Conservation (phyloP, 441 rosid species). For the Euphorbia celastroides region DNA sequence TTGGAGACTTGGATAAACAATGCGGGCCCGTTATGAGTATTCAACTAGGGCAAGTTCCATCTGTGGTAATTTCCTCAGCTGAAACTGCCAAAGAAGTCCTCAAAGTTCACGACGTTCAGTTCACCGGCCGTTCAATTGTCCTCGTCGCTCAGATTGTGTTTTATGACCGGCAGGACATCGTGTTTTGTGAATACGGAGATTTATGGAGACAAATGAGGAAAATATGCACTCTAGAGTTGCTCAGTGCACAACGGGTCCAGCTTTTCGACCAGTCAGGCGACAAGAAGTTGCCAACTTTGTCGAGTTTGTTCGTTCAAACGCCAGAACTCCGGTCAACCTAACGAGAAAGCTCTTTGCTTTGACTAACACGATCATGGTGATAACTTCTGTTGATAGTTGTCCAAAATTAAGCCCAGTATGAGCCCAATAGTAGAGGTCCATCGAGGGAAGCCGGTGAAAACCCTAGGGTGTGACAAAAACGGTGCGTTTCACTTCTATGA, state of each 20-base stretch:
- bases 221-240: constrained; percentile 8
- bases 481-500: too few relatives aligned
- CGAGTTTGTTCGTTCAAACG: neutral
- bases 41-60: constrained; percentile 5
- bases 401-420: too few relatives aligned
- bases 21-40: constrained; percentile 5
- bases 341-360: neutral
- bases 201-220: constrained; percentile 19
- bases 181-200: constrained; percentile 4
- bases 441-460: too few relatives aligned
- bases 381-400: neutral
- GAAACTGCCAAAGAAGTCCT: constrained; percentile 3
- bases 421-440: too few relatives aligned
- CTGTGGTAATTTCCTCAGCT: neutral
- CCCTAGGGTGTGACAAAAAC: too few relatives aligned
- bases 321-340: neutral
- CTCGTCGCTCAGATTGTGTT: neutral
- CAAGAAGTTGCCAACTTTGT: constrained; percentile 2
- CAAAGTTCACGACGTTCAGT: constrained; percentile 1
- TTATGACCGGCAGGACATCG: neutral
- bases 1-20: neutral
- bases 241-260: constrained; percentile 5
- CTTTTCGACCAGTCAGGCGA: constrained; percentile 7
- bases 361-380: neutral
- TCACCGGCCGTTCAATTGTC: neutral